Conservation (phyloP, 2,329 filamentous ascomycete genomes). For the Sphaceloma murrayae region DNA sequence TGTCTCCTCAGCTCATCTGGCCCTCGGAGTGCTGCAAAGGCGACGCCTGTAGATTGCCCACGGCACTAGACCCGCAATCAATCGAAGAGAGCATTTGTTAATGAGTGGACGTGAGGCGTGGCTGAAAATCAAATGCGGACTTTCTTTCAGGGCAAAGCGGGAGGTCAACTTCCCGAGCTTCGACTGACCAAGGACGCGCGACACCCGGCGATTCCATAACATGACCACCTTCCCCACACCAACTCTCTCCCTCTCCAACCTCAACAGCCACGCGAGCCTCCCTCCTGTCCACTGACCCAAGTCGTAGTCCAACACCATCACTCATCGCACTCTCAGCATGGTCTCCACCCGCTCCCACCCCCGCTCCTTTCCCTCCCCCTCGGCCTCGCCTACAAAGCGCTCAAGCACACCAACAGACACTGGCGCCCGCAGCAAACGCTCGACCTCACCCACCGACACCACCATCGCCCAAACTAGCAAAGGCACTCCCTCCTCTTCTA, state of each 20-base stretch:
- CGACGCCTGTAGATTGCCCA: too few species aligned
- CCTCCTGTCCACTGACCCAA: not conserved
- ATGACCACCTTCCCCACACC: not conserved
- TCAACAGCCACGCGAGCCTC: too few species aligned
- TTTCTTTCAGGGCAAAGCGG: too few species aligned
- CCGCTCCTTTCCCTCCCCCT: conserved; percentile 37
- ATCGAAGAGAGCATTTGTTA: too few species aligned
- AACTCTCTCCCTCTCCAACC: conserved; percentile 2
- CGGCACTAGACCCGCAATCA: too few species aligned
- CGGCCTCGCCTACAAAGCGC: conserved; percentile 20
- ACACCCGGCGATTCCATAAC: conserved; percentile 7
- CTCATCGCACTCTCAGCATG: conserved; percentile 31
- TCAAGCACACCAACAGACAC: too few species aligned
- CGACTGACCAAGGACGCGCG: not conserved
- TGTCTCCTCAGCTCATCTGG: not conserved
- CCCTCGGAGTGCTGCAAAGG: too few species aligned
- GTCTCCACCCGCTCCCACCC: conserved; percentile 49
- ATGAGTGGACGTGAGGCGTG: too few species aligned
- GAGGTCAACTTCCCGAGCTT: conserved; percentile 10
- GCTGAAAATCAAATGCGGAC: too few species aligned
- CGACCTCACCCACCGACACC: conserved; percentile 15
- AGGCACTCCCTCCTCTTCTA: not conserved
- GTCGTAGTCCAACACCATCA: not conserved
- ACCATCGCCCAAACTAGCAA: conserved; percentile 2
- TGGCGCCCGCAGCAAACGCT: too few species aligned